These are phyloP conservation scores for Hyphochytrium catenoides DNA, from an alignment of 352 stramenopile species.

Conservation along the genomic window DNA sequence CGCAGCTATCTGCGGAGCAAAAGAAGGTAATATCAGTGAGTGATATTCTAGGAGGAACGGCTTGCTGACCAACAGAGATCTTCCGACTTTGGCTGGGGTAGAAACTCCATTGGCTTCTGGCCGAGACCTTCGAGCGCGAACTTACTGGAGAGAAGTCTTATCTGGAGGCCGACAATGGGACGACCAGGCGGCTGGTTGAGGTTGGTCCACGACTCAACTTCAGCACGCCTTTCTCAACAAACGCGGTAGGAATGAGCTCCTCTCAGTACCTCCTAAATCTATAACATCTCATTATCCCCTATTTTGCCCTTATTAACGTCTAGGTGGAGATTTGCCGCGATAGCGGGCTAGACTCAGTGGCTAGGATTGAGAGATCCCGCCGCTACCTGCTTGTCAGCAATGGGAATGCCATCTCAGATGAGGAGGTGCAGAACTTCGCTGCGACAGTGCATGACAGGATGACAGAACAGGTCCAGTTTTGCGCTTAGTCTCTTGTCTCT, in stretches of 20 bases:
- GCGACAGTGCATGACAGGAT: slow-evolving; percentile 81
- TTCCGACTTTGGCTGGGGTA: too few species aligned
- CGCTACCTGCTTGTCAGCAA: slow-evolving; percentile 61
- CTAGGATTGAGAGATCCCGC: slow-evolving; percentile 77
- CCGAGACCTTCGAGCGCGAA: slow-evolving; percentile 85
- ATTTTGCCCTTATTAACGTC: too few species aligned
- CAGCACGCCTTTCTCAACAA: slow-evolving; percentile 92
- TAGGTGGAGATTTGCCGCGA: slow-evolving; percentile 92
- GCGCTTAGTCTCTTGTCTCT: too few species aligned
- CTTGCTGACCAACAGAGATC: slow-evolving; percentile 10
- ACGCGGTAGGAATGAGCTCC: too few species aligned
- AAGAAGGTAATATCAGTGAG: too few species aligned
- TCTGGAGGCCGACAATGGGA: slow-evolving; percentile 5
- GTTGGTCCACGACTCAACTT: slow-evolving; percentile 96
- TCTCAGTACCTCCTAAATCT: too few species aligned
- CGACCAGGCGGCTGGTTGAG: slow-evolving; percentile 59
- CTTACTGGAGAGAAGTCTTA: slow-evolving; percentile 20
- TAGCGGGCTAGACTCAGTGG: slow-evolving; percentile 64
- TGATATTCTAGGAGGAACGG: too few species aligned
- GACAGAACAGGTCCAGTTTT: slow-evolving; percentile 80
- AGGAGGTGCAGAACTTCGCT: slow-evolving; percentile 31
- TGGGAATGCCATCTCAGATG: slow-evolving; percentile 9
- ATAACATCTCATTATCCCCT: too few species aligned
- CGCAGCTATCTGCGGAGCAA: slow-evolving; percentile 14
- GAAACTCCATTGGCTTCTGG: slow-evolving; percentile 87